Evolutionary conservation across 768 basidiomycete genomes (phyloP).

Genomic region (Macrocybe gigantea): DNA sequence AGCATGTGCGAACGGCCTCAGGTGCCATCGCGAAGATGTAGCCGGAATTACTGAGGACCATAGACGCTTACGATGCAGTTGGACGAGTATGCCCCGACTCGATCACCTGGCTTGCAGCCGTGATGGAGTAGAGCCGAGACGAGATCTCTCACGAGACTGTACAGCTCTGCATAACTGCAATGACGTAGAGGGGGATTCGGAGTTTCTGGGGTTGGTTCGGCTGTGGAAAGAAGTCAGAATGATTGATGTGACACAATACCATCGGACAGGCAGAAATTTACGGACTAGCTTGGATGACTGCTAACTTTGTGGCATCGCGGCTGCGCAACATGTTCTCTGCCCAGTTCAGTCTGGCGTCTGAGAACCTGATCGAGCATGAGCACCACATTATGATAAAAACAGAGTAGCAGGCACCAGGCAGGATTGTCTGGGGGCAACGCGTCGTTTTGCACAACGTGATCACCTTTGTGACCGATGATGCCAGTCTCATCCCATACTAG

Average conservation of each 20-base stretch:
- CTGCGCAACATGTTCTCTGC: slow-evolving; percentile 74
- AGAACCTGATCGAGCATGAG: slow-evolving; percentile 32
- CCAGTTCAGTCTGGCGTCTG: slow-evolving; percentile 64
- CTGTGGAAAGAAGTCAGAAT: slow-evolving; percentile 27
- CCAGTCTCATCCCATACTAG: slow-evolving; percentile 65
- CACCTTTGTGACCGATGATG: slow-evolving; percentile 59
- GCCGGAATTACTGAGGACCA: neutral
- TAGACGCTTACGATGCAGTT: slow-evolving; percentile 62
- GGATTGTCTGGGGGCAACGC: slow-evolving; percentile 58
- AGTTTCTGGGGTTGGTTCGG: slow-evolving; percentile 52
- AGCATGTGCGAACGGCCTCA: no score
- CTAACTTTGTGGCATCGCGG: slow-evolving; percentile 51
- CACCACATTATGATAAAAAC: no score
- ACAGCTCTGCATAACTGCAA: slow-evolving; percentile 53
- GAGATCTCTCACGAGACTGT: slow-evolving; percentile 46
- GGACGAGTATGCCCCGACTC: slow-evolving; percentile 72
- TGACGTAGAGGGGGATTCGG: slow-evolving; percentile 37
- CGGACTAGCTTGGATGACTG: slow-evolving; percentile 67
- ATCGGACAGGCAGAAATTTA: slow-evolving; percentile 11
- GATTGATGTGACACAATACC: neutral
- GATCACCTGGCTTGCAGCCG: slow-evolving; percentile 58
- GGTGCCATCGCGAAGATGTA: neutral
- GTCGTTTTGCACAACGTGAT: slow-evolving; percentile 48
- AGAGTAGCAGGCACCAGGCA: slow-evolving; percentile 39
- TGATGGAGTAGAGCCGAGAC: slow-evolving; percentile 50